phyloP scores from a whole-genome alignment of 495 filamentous ascomycete genomes.

The Podospora appendiculata region DNA sequence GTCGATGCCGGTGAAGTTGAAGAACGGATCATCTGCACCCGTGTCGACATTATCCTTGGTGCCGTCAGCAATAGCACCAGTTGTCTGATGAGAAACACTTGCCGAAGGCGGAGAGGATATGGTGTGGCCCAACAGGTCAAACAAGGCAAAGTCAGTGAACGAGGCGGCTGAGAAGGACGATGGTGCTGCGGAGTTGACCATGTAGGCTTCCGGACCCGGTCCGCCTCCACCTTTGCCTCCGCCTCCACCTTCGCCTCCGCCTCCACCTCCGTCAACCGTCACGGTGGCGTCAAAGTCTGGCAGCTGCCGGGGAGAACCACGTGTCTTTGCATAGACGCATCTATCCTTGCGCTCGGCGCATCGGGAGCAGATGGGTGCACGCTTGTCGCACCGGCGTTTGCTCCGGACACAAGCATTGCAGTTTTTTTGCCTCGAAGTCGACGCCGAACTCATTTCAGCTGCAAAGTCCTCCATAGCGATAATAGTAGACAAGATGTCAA shows the following conservation, averaged over 20 bases:
- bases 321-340: neutral
- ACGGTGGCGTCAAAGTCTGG: neutral
- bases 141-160: neutral
- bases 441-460: neutral
- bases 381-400: conserved; percentile 31
- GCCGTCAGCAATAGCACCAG: neutral
- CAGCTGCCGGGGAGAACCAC: neutral
- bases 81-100: neutral
- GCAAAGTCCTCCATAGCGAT: neutral
- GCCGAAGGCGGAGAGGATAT: neutral
- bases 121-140: neutral
- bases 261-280: neutral
- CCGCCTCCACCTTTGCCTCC: neutral
- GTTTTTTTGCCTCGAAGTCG: conserved; percentile 24
- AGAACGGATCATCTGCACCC: neutral
- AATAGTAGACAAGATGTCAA: too few species aligned
- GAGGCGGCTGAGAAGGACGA: neutral
- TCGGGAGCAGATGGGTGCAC: conserved; percentile 23
- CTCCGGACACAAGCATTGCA: conserved; percentile 29
- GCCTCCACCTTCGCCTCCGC: neutral
- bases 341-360: conserved; percentile 10
- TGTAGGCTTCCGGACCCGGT: neutral
- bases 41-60: neutral
- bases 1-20: neutral
- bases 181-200: neutral